Evolutionary conservation across 495 filamentous ascomycete genomes (phyloP), one percentile per base, ranked within the genome.

Genomic region (Chaetomidium leptoderma): DNA sequence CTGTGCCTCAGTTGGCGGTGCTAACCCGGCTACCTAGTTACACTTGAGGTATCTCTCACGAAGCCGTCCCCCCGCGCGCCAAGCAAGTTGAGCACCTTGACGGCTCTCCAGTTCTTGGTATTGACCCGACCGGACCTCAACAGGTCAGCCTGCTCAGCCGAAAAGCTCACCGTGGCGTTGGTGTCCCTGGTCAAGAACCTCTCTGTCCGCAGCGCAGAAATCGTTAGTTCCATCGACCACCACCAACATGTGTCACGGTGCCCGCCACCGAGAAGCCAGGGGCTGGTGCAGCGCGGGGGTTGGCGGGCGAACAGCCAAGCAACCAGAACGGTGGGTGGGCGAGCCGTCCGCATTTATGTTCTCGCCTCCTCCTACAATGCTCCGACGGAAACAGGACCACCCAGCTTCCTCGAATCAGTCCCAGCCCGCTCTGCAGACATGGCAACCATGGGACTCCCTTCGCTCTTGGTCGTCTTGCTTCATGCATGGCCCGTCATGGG

Each of bases 61-160:
- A n/a, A n/a, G n/a, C n/a, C n/a, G n/a, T n/a, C n/a, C n/a, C 43
- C 43, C 24, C 43, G 43, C 43, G 43, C 16, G 43, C 43, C 43
- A 46, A 46, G 43, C 24, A 27, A 16, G 24, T 21, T 29, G 43
- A 46, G 43, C 17, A 46, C 43, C 43, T 23, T 46, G 43, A 46
- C n/a, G 43, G 26, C 24, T 13, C 43, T 29, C 14, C 13, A 10
- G 6, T 27, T 46, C 43, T 46, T 29, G 43, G 10, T 46, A 17
- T 11, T 7, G 43, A 6, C 16, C 43, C 1, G 11, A 14, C 26
- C 6, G 3, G 13, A 8, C 7, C 3, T 11, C 0, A 23, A 9
- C 19, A 43, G 40, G 40, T 27, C 11, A 29, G 43, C 43, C 13
- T n/a, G 23, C 29, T 14, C 26, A 9, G 17, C 14, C 26, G 24